These are phyloP conservation scores for Chamaecyparis obtusa DNA, from an alignment of 75 land plant species.

Conservation along the genomic window DNA sequence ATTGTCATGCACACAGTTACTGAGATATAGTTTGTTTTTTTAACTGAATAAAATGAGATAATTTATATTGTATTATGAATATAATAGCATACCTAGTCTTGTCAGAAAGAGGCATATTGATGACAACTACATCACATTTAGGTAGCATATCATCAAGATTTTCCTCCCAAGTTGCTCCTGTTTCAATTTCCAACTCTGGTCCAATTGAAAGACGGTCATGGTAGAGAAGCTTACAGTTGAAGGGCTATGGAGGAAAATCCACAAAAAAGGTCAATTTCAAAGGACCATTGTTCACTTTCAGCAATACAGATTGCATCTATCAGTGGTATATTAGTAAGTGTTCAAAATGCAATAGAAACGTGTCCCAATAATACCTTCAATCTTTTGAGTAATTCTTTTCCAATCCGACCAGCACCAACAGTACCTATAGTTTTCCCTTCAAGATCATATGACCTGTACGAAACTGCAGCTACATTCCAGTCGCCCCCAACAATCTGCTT, in stretches of 20 bases:
- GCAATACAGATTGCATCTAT: neutral
- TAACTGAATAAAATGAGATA: neutral
- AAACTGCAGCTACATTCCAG: constrained; percentile 91
- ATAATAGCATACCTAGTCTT: constrained; percentile 55
- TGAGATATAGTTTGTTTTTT: neutral
- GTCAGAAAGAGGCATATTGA: constrained; percentile 86
- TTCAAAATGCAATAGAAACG: neutral
- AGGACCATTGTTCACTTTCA: neutral
- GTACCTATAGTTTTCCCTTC: constrained; percentile 89
- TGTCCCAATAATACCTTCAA: constrained; percentile 46
- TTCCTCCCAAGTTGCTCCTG: constrained; percentile 71
- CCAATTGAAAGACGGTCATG: constrained; percentile 77
- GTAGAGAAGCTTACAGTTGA: constrained; percentile 85
- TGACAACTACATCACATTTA: constrained; percentile 83
- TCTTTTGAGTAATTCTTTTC: constrained; percentile 70
- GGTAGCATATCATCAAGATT: constrained; percentile 82
- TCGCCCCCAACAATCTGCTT: constrained; percentile 74
- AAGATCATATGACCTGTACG: constrained; percentile 79
- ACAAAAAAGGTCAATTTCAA: neutral
- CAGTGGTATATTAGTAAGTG: constrained; percentile 1
- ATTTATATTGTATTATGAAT: neutral
- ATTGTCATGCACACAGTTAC: neutral
- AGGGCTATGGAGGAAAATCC: constrained; percentile 37
- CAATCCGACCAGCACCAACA: constrained; percentile 92
- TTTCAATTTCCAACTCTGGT: constrained; percentile 63